These are phyloP conservation scores for Coprinopsis cinerea DNA, from an alignment of 768 basidiomycete genomes.

Conservation along the genomic window DNA sequence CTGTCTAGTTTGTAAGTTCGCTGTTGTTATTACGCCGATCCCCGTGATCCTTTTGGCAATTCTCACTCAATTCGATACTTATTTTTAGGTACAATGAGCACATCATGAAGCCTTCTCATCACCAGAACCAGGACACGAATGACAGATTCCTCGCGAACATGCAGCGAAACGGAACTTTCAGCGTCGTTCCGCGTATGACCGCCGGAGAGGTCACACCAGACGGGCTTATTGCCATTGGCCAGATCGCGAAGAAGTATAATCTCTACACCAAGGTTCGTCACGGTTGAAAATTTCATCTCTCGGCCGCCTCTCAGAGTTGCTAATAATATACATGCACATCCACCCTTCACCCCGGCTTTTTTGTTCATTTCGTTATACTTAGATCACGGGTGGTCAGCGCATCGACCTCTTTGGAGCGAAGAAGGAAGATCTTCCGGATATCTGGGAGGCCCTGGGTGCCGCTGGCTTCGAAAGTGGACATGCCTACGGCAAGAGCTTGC, in stretches of 20 bases:
- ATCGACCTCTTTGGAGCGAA: constrained; percentile 69
- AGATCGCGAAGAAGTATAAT: constrained; percentile 60
- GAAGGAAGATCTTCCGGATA: constrained; percentile 63
- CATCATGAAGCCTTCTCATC: constrained; percentile 56
- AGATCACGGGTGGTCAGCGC: constrained; percentile 40
- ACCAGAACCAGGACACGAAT: constrained; percentile 69
- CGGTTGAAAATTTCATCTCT: background rate
- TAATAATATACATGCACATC: too few species aligned
- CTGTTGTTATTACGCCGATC: too few species aligned
- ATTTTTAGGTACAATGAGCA: constrained; percentile 49
- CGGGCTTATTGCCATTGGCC: constrained; percentile 56
- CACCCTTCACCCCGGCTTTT: background rate
- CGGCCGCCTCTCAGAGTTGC: too few species aligned
- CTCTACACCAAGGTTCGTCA: constrained; percentile 50
- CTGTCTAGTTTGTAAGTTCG: constrained; percentile 32
- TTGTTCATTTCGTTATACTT: background rate
- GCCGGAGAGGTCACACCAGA: constrained; percentile 69
- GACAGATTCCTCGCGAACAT: constrained; percentile 69
- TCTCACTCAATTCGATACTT: too few species aligned
- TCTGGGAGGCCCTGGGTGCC: constrained; percentile 55
- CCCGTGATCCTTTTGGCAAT: too few species aligned
- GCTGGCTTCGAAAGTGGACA: constrained; percentile 76
- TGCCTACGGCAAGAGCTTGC: constrained; percentile 62
- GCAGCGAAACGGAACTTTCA: constrained; percentile 65
- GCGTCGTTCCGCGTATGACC: constrained; percentile 65